Percentiles rank a stretch among this genome's conserved stretches.
These are phyloP conservation scores for Schrenkiella parvula DNA, from an alignment of 345 rosid genomes.

Conservation along the genomic window DNA sequence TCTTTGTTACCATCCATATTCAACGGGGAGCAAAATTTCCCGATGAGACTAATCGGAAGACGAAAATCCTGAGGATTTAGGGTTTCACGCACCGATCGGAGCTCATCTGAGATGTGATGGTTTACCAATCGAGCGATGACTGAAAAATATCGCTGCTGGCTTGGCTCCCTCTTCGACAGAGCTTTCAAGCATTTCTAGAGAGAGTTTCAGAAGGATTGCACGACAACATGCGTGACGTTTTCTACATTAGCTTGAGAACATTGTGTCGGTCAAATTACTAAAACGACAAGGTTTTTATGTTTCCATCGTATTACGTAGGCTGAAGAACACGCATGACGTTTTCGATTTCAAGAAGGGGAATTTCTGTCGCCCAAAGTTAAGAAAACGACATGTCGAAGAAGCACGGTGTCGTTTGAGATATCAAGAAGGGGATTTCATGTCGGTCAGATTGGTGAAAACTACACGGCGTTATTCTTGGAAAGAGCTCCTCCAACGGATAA, in stretches of 20 bases:
- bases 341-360: not conserved
- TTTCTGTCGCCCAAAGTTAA: not conserved
- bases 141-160: conserved; percentile 11
- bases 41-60: not conserved
- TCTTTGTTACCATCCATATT: conserved; percentile 93
- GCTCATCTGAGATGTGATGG: conserved; percentile 18
- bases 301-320: not conserved
- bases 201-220: not conserved
- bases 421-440: not conserved
- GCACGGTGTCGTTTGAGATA: not conserved
- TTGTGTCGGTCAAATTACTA: not conserved
- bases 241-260: not conserved
- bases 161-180: conserved; percentile 1
- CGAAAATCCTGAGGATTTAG: not conserved
- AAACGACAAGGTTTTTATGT: not conserved
- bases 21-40: not conserved
- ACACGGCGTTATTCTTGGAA: conserved; percentile 24
- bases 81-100: conserved; percentile 2
- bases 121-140: not conserved
- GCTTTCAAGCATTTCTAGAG: not conserved
- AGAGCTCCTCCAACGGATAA: conserved; percentile 38
- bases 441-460: not conserved
- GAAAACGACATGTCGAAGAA: not conserved
- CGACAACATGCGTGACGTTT: not conserved
- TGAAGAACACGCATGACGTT: not conserved